Evolutionary conservation across 2,329 filamentous ascomycete genomes (phyloP), one percentile per base, ranked within the genome.

Genomic region (Cordyceps cicadae): DNA sequence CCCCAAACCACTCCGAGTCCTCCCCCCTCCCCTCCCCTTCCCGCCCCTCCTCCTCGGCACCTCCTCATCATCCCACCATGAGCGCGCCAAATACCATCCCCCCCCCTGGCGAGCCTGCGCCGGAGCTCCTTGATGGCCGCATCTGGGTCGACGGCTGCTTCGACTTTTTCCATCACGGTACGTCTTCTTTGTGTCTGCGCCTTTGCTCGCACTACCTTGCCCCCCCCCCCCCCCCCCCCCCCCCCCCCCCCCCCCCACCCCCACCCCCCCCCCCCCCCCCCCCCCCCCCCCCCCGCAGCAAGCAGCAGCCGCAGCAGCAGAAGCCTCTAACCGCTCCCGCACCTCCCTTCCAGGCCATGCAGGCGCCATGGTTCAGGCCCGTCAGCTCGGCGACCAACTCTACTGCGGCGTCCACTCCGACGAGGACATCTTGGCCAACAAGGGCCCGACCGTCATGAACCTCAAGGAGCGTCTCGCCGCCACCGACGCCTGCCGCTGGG

Each of bases 111-210:
- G 75, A 80, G 50, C 76, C 81, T 51, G 81, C 80, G 59, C 77
- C 80, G 41, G 79, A 82, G 71, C 75, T 85, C 9, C 75, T 83
- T 39, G 82, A 85, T 32, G 86, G 89, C 68, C 87, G 93, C 66
- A 90, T 99, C 69, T 99, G 95, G 95, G 89, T 99, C 29, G 94
- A 99, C 73, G 94, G 94, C 64, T 99, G 94, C 81, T 99, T 97
- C 78, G 94, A 99, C 79, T 99, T 99, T 76, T 95, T 92, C 77
- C 94, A 99, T 74, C 94, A 97, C 73, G 94, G 90, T 91, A 74
- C 66, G 77, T 67, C 2, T 24, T 67, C 2, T 24, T 19, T 39
- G 9, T n/a, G 59, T 54, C 29, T 53, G 0, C n/a, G n/a, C n/a
- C n/a, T n/a, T n/a, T n/a, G n/a, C n/a, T n/a, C n/a, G n/a, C n/a